Evolutionary conservation across 495 filamentous ascomycete species (phyloP), one percentile per base, ranked within the genome.

Genomic region (Mycothermus thermophilus): DNA sequence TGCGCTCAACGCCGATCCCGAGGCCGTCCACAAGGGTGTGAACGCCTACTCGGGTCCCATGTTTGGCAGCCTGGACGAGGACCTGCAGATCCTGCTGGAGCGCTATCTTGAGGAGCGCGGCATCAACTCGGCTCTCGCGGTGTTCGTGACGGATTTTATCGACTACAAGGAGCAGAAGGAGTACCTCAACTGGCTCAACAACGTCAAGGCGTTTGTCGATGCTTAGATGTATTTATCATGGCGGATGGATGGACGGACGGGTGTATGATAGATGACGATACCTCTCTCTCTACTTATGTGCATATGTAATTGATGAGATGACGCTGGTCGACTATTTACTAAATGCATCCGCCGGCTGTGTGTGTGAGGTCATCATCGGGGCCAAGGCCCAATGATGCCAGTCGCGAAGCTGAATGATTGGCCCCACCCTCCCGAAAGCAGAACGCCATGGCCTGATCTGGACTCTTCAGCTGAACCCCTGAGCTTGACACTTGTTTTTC

Each of bases 161-260:
- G 83, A 95, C 58, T 76, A 80, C 61, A 99, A 99, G 77, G 90
- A 99, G 74, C 88, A 99, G 75, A 83, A 76, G 71, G 90, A 99
- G 69, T 99, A 99, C 60, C 55, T 88, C 27, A 64, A 66, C 40
- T 99, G 90, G 90, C 65, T 99, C 55, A 74, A 77, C 46, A 85
- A 76, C 47, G 72, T 88, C 63, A 86, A 82, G 72, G 59, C 55
- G 34, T 88, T 88, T 48, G 58, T 86, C 42, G 69, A 73, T 50
- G 78, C 77, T 41, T 82, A 75, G 64, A 21, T 14, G 34, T 25
- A 1, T 3, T 22, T 16, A 10, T 34, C 13, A 8, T 12, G 8
- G 21, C n/a, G 27, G 27, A 16, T 6, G 11, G 5, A 16, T 10
- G 17, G 25, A 40, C 24, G 19, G 25, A 31, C 27, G 41, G 30